phyloP scores from a whole-genome alignment of 2,329 filamentous ascomycete species.

The Venturia nashicola region DNA sequence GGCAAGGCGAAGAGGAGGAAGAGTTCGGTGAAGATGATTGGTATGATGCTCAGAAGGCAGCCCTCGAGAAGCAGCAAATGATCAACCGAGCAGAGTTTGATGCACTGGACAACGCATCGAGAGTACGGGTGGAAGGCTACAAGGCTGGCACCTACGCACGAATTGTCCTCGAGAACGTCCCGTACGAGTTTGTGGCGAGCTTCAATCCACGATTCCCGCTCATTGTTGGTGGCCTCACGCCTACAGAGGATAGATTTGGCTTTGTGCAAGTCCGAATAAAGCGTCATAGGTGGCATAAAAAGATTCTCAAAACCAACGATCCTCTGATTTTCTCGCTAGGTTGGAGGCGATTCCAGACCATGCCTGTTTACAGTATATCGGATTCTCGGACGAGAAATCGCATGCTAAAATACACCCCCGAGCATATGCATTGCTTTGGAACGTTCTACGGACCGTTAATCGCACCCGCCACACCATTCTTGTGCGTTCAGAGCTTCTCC shows the following conservation, averaged over 20 bases:
- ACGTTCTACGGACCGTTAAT: conserved; percentile 93
- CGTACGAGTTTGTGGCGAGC: conserved; percentile 73
- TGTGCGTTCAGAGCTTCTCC: conserved; percentile 81
- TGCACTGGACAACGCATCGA: conserved; percentile 69
- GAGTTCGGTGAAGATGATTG: conserved; percentile 96
- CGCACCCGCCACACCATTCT: conserved; percentile 91
- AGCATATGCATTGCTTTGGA: conserved; percentile 98
- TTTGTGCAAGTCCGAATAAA: conserved; percentile 95
- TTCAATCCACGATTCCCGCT: conserved; percentile 78
- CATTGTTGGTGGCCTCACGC: conserved; percentile 78
- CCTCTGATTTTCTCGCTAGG: conserved; percentile 94
- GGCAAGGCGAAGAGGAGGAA: conserved; percentile 57
- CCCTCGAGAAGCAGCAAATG: conserved; percentile 87
- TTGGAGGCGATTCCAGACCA: conserved; percentile 87
- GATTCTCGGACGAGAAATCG: conserved; percentile 88
- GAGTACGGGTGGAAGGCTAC: conserved; percentile 77
- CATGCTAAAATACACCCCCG: conserved; percentile 98
- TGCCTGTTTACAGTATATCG: conserved; percentile 89
- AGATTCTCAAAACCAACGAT: conserved; percentile 96
- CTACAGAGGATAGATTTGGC: conserved; percentile 91
- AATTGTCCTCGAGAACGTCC: conserved; percentile 78
- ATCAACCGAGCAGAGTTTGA: conserved; percentile 96
- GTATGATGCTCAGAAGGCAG: conserved; percentile 94
- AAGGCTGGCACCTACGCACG: conserved; percentile 88
- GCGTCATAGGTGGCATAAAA: conserved; percentile 97